Conservation (phyloP, 352 stramenopile species). For the Pythium apleroticum region DNA sequence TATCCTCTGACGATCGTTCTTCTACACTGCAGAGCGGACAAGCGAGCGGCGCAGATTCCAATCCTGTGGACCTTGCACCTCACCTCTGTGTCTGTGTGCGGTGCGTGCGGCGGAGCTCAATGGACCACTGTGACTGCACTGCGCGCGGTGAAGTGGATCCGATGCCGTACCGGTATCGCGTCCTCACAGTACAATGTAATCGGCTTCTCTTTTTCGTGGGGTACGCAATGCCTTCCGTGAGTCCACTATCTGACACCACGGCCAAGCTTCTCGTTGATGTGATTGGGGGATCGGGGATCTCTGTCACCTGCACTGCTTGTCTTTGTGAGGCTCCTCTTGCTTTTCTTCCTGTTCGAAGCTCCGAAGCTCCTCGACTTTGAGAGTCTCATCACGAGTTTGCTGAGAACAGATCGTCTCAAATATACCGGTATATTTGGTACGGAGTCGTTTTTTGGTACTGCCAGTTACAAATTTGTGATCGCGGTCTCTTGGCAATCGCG, state of each 20-base stretch:
- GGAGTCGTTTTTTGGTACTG: not conserved
- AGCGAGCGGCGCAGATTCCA: not conserved
- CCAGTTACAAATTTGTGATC: not conserved
- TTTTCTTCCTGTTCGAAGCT: not conserved
- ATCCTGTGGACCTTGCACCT: not conserved
- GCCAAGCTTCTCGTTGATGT: not conserved
- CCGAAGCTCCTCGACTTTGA: too few species aligned
- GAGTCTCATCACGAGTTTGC: not conserved
- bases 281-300: not conserved
- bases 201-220: not conserved
- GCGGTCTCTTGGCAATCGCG: not conserved
- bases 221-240: not conserved
- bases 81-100: not conserved
- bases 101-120: too few species aligned
- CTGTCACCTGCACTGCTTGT: not conserved
- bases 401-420: not conserved
- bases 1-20: not conserved
- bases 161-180: not conserved
- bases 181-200: not conserved
- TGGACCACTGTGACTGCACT: not conserved
- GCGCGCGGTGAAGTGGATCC: not conserved
- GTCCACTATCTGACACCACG: slow-evolving; percentile 14
- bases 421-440: not conserved
- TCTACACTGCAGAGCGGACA: not conserved
- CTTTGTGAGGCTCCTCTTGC: slow-evolving; percentile 6